phyloP scores from a whole-genome alignment of 2,329 filamentous ascomycete genomes.

The Fusarium chlamydosporum region DNA sequence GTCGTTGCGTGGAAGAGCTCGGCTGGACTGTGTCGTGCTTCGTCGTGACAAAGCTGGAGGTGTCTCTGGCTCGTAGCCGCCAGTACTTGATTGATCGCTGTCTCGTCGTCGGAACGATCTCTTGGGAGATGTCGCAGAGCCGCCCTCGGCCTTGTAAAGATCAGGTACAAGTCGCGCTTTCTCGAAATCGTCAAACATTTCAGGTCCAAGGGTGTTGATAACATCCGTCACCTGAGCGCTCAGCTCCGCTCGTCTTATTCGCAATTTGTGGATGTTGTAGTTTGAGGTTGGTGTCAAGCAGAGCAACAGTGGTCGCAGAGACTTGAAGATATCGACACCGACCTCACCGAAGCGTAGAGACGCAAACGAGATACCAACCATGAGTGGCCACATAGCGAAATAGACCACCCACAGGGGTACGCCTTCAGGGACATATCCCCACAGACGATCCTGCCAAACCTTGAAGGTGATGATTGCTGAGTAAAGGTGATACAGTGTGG shows the following conservation, averaged over 20 bases:
- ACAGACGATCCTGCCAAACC: constrained; percentile 84
- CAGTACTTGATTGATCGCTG: constrained; percentile 64
- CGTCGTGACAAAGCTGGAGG: constrained; percentile 60
- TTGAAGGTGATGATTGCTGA: constrained; percentile 80
- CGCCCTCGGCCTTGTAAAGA: constrained; percentile 59
- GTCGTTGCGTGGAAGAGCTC: constrained; percentile 83
- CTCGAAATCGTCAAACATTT: constrained; percentile 98
- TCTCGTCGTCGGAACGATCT: constrained; percentile 57
- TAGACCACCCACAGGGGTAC: constrained; percentile 85
- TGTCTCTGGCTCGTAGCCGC: constrained; percentile 57
- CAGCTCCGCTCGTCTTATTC: constrained; percentile 78
- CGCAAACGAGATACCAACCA: constrained; percentile 90
- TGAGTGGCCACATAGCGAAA: constrained; percentile 80
- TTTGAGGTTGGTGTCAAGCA: constrained; percentile 87
- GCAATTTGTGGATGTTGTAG: constrained; percentile 85
- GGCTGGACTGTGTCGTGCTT: constrained; percentile 68
- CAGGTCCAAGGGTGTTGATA: constrained; percentile 95
- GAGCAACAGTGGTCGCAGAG: constrained; percentile 86
- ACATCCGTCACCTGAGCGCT: constrained; percentile 87
- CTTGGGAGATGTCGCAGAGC: constrained; percentile 42
- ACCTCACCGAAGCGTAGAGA: constrained; percentile 95
- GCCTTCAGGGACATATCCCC: constrained; percentile 84
- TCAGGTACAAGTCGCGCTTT: constrained; percentile 77
- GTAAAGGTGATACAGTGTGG: constrained; percentile 86
- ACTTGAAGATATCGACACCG: constrained; percentile 99